A percentile compares a stretch with the other conserved stretches of the same genome.
These are phyloP conservation scores for Sugiyamaella valdiviana DNA, from an alignment of 805 yeast species.

Conservation along the genomic window DNA sequence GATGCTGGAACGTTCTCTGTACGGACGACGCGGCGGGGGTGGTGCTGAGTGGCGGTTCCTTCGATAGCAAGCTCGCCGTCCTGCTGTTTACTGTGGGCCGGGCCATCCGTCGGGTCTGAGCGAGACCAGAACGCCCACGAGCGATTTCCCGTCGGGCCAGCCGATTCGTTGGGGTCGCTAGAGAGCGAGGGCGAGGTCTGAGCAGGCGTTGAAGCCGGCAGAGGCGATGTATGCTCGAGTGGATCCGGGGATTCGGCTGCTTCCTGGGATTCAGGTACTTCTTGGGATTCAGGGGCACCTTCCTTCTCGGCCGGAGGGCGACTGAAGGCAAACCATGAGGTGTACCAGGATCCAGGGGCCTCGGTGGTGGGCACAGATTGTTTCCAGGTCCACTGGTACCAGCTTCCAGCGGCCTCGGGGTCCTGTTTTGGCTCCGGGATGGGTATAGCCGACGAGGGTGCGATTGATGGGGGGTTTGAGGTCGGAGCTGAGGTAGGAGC, in stretches of 20 bases:
- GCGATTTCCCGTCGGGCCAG: conserved; percentile 12
- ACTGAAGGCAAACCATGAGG: not conserved
- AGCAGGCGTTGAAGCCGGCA: conserved; percentile 4
- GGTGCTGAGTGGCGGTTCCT: conserved; percentile 27
- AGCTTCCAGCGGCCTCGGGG: not conserved
- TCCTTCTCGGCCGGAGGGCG: not conserved
- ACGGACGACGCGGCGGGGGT: conserved; percentile 25
- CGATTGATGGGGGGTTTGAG: not conserved
- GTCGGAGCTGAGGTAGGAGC: not conserved
- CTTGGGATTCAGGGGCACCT: too few species aligned
- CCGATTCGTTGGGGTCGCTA: not conserved
- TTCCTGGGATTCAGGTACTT: too few species aligned
- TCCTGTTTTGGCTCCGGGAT: not conserved
- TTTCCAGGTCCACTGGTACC: not conserved
- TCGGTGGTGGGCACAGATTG: not conserved
- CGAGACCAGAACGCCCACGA: conserved; percentile 34
- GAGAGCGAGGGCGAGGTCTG: not conserved
- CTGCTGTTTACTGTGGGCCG: not conserved
- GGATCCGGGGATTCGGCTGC: too few species aligned
- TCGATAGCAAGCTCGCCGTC: conserved; percentile 28
- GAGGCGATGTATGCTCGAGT: too few species aligned
- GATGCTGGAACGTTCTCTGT: conserved; percentile 11
- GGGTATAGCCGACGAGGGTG: not conserved
- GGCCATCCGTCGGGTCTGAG: conserved; percentile 5
- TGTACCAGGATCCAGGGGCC: not conserved